Evolutionary conservation across 1,284 basidiomycete genomes (phyloP).

Genomic region (Agaricales sp.): DNA sequence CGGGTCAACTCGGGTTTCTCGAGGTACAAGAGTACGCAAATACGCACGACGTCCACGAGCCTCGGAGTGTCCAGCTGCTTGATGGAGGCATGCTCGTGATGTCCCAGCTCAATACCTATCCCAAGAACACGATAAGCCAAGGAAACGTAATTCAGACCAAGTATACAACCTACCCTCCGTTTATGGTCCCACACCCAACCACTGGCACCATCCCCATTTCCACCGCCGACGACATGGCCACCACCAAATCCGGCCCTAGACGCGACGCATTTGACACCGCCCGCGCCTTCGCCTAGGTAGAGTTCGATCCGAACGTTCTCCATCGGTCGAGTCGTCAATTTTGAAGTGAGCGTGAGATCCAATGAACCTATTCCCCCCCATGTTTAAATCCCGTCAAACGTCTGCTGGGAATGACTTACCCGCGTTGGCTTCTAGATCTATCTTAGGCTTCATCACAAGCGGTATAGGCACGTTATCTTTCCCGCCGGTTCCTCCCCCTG

Average conservation of each 20-base stretch:
- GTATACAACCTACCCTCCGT: constrained; percentile 40
- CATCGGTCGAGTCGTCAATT: constrained; percentile 51
- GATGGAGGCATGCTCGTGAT: constrained; percentile 60
- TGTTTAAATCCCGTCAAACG: constrained; percentile 1
- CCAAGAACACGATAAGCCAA: no score
- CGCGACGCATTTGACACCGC: constrained; percentile 52
- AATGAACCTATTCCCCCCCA: constrained; percentile 44
- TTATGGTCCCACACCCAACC: constrained; percentile 74
- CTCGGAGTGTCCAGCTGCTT: constrained; percentile 64
- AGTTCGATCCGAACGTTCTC: constrained; percentile 67
- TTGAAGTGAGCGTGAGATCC: constrained; percentile 61
- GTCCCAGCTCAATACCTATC: constrained; percentile 65
- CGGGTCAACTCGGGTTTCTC: constrained; percentile 4
- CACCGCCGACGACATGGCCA: constrained; percentile 14
- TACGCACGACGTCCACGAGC: constrained; percentile 60
- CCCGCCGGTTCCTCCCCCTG: constrained; percentile 15
- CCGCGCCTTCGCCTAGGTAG: constrained; percentile 63
- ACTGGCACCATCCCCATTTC: constrained; percentile 22
- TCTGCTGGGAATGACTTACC: constrained; percentile 31
- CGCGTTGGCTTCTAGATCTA: constrained; percentile 52
- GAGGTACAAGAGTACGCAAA: constrained; percentile 3
- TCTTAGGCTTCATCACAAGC: constrained; percentile 47
- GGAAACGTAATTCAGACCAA: constrained; percentile 3
- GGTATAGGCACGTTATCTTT: constrained; percentile 53
- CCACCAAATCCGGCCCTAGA: constrained; percentile 46